These are phyloP conservation scores for Fusarium xylarioides DNA, from an alignment of 2,329 filamentous ascomycete genomes.

Conservation along the genomic window DNA sequence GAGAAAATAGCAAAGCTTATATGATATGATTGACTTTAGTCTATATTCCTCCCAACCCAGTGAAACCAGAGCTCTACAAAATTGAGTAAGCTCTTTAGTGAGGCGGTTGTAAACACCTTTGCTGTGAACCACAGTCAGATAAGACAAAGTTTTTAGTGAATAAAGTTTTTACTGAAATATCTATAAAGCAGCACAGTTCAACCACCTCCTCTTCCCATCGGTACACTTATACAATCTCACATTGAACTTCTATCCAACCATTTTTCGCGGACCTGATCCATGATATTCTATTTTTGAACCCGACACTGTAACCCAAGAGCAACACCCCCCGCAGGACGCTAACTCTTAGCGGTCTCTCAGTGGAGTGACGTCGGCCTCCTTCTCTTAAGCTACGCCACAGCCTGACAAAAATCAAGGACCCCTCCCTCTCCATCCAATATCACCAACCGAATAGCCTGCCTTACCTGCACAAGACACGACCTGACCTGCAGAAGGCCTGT, in stretches of 20 bases:
- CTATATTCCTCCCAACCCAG: not conserved
- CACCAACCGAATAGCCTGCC: slow-evolving; percentile 5
- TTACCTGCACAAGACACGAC: slow-evolving; percentile 14
- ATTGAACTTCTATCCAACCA: not conserved
- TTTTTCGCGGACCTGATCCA: not conserved
- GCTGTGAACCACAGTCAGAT: not conserved
- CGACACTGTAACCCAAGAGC: not conserved
- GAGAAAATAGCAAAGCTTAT: not conserved
- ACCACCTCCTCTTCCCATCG: not conserved
- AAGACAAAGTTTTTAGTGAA: not conserved
- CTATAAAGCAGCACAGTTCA: not conserved
- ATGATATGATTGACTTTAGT: not conserved
- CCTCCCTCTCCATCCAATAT: slow-evolving; percentile 13
- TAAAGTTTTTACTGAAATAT: too few relatives aligned
- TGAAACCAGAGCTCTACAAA: not conserved
- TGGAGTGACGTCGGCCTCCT: slow-evolving; percentile 30
- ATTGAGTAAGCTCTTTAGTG: not conserved
- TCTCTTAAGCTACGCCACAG: slow-evolving; percentile 22
- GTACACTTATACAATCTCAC: not conserved
- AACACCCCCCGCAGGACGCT: slow-evolving; percentile 27
- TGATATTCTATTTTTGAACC: slow-evolving; percentile 22
- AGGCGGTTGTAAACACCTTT: not conserved
- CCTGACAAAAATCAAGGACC: slow-evolving; percentile 26
- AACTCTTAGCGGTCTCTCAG: slow-evolving; percentile 25
- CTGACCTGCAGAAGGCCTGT: slow-evolving; percentile 15